Conservation (phyloP, 1,139 yeast species). For the Hansenula lynferdii region DNA sequence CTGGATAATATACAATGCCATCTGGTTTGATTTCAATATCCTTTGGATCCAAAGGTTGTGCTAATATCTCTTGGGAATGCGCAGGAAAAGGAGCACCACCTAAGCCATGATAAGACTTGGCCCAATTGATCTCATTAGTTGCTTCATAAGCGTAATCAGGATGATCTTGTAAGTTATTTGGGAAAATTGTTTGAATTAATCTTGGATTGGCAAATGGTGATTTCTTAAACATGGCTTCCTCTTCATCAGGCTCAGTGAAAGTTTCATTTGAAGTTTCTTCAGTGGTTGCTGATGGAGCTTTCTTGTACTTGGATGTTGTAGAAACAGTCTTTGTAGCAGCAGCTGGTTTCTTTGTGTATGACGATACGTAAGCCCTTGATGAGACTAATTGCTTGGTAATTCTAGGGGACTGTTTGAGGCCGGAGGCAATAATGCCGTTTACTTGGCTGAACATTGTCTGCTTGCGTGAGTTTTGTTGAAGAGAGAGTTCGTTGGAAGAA, state of each 20-base stretch:
- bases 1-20: conserved; percentile 87
- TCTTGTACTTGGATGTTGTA: not conserved
- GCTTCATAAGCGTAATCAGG: conserved; percentile 9
- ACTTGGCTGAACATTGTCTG: too few species aligned
- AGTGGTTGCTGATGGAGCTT: not conserved
- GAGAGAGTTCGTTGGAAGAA: too few species aligned
- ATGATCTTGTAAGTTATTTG: conserved; percentile 15
- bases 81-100: conserved; percentile 71
- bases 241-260: not conserved
- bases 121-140: conserved; percentile 45
- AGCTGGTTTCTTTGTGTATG: too few species aligned
- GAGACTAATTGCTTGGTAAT: too few species aligned
- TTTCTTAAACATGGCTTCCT: not conserved
- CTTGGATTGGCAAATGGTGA: conserved; percentile 3
- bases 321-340: not conserved
- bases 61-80: conserved; percentile 52
- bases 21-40: conserved; percentile 96
- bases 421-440: too few species aligned
- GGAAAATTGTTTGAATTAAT: conserved; percentile 6
- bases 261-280: not conserved
- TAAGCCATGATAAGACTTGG: conserved; percentile 75
- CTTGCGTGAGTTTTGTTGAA: too few species aligned
- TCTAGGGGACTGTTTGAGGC: too few species aligned
- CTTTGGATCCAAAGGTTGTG: conserved; percentile 52
- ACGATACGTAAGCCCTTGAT: too few species aligned